Conservation (phyloP, 2,329 filamentous ascomycete genomes). For the Phaeoacremonium minimum region DNA sequence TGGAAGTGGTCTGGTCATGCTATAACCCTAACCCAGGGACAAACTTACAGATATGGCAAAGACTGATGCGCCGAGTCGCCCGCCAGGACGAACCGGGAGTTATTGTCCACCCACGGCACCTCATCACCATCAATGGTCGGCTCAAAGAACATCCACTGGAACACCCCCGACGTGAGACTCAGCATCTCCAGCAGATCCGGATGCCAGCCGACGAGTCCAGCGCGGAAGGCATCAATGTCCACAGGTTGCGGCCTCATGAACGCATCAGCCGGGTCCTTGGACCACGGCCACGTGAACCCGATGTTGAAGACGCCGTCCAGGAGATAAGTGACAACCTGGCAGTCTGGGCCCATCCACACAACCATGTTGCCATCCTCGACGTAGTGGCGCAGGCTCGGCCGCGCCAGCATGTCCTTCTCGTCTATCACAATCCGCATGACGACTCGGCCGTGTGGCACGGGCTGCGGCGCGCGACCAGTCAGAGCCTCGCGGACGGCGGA, state of each 20-base stretch:
- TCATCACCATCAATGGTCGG: conserved; percentile 10
- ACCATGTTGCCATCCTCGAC: conserved; percentile 12
- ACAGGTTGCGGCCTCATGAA: conserved; percentile 12
- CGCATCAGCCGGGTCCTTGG: conserved; percentile 9
- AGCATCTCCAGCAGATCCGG: conserved; percentile 12
- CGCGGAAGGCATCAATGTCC: conserved; percentile 9
- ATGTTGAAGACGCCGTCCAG: conserved; percentile 14
- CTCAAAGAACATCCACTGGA: conserved; percentile 13
- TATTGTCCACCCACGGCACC: conserved; percentile 9
- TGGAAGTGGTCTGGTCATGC: too few species aligned
- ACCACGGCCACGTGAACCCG: conserved; percentile 14
- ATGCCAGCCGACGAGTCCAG: conserved; percentile 11
- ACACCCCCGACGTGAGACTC: conserved; percentile 7
- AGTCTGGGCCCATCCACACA: conserved; percentile 14
- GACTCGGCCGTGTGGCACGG: conserved; percentile 14
- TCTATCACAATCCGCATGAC: conserved; percentile 13
- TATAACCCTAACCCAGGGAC: too few species aligned
- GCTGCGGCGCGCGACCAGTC: conserved; percentile 9
- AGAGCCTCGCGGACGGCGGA: conserved; percentile 9
- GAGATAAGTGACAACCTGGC: conserved; percentile 13
- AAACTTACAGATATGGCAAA: conserved; percentile 14
- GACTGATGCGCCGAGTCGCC: conserved; percentile 14
- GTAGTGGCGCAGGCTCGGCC: conserved; percentile 9
- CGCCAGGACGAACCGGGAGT: conserved; percentile 13
- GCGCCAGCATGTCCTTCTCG: conserved; percentile 10